Percentiles rank a stretch among this genome's conserved stretches.
Evolutionary conservation across 2,329 filamentous ascomycete species (phyloP).

Genomic region (Albifimbria verrucaria): DNA sequence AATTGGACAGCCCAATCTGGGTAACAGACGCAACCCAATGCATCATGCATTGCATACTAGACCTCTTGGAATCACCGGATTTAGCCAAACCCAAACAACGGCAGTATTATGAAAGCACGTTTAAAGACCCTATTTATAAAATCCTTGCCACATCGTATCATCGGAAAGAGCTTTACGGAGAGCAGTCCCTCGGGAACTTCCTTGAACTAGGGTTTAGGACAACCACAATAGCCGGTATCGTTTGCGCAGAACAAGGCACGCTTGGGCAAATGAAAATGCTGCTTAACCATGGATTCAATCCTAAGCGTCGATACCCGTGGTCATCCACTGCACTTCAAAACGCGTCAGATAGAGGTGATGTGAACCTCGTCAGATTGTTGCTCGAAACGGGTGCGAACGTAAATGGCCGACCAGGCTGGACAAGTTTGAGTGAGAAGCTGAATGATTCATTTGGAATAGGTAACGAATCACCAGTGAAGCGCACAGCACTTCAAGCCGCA

Average conservation of each 20-base stretch:
- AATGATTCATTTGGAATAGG: background rate
- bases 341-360: background rate
- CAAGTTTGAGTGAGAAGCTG: too few species aligned
- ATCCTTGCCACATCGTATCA: too few species aligned
- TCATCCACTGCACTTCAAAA: background rate
- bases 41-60: too few species aligned
- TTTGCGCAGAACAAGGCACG: background rate
- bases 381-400: background rate
- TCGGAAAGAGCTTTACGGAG: too few species aligned
- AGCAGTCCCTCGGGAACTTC: background rate
- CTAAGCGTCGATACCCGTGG: background rate
- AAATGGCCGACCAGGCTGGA: background rate
- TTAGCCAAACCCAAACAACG: too few species aligned
- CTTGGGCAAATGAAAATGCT: background rate
- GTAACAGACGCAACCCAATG: too few species aligned
- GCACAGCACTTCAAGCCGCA: background rate
- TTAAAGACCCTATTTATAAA: too few species aligned
- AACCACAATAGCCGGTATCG: background rate
- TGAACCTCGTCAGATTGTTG: background rate
- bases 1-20: too few species aligned
- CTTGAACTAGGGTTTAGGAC: background rate
- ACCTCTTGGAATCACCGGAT: too few species aligned
- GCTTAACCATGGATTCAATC: background rate
- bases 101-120: too few species aligned
- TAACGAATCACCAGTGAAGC: too few species aligned